Conservation (phyloP, 257 asterid genomes). For the Primulina eburnea region DNA sequence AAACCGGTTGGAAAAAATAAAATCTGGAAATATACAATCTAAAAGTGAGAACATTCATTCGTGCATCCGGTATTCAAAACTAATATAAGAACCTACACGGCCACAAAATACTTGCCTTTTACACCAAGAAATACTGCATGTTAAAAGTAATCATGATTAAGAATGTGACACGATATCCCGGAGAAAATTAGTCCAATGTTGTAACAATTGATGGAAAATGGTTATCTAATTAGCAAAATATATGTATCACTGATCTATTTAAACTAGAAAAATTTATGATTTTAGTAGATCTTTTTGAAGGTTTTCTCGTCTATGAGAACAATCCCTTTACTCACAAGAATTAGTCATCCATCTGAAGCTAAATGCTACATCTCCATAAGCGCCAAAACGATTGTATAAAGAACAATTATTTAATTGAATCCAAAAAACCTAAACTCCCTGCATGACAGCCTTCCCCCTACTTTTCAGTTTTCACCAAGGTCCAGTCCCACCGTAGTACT, state of each 20-base stretch:
- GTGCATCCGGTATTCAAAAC: neutral
- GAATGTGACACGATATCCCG: neutral
- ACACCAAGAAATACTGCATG: neutral
- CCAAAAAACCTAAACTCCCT: neutral
- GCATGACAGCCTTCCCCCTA: neutral
- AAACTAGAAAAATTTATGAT: neutral
- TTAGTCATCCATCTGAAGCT: neutral
- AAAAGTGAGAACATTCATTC: neutral
- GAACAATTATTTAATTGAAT: neutral
- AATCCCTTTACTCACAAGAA: neutral
- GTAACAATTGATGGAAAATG: neutral
- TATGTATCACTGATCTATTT: neutral
- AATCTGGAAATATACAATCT: neutral
- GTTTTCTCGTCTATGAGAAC: neutral
- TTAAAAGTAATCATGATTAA: neutral
- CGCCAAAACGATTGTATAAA: no score
- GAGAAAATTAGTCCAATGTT: conserved; percentile 6
- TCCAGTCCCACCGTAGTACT: neutral
- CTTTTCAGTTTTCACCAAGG: neutral
- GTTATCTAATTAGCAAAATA: conserved; percentile 11
- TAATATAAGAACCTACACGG: neutral
- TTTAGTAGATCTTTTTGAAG: neutral
- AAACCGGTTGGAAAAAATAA: neutral
- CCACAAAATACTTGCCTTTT: conserved; percentile 5
- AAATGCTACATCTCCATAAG: neutral